A percentile compares a stretch with the other conserved stretches of the same genome.
phyloP scores from a whole-genome alignment of 106 monocot genomes.

The Phalaenopsis equestris region DNA sequence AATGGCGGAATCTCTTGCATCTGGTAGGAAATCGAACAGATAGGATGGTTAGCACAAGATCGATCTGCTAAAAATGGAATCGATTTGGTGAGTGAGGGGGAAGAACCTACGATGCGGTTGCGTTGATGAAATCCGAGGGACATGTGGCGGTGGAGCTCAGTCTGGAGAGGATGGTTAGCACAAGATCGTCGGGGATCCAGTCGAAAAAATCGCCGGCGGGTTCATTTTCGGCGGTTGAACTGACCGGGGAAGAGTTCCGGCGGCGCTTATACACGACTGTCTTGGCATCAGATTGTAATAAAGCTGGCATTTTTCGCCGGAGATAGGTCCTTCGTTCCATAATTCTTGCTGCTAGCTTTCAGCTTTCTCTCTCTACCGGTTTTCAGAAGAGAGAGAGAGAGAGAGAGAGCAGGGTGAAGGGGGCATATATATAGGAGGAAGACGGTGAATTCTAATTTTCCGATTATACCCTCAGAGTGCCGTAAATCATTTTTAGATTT shows the following conservation, averaged over 20 bases:
- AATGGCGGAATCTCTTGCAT: conserved; percentile 29
- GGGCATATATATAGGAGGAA: neutral
- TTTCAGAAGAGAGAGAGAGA: neutral
- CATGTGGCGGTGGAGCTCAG: neutral
- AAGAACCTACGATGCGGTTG: neutral
- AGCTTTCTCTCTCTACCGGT: neutral
- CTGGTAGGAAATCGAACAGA: conserved; percentile 9
- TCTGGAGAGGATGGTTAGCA: neutral
- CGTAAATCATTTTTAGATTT: too few relatives aligned
- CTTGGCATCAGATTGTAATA: neutral
- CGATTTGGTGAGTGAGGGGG: neutral
- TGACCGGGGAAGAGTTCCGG: neutral
- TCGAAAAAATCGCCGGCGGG: neutral
- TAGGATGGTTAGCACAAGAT: neutral
- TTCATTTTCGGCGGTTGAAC: neutral
- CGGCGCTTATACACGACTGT: neutral
- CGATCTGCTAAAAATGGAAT: neutral
- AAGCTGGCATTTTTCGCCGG: neutral
- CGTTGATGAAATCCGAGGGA: conserved; percentile 1
- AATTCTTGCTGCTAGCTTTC: too few relatives aligned
- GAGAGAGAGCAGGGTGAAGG: too few relatives aligned
- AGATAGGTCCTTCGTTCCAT: neutral
- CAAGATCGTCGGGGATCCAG: neutral
- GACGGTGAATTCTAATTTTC: neutral
- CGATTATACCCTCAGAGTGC: neutral